Conservation (phyloP, 768 basidiomycete species). For the Kwoniella botswanensis region DNA sequence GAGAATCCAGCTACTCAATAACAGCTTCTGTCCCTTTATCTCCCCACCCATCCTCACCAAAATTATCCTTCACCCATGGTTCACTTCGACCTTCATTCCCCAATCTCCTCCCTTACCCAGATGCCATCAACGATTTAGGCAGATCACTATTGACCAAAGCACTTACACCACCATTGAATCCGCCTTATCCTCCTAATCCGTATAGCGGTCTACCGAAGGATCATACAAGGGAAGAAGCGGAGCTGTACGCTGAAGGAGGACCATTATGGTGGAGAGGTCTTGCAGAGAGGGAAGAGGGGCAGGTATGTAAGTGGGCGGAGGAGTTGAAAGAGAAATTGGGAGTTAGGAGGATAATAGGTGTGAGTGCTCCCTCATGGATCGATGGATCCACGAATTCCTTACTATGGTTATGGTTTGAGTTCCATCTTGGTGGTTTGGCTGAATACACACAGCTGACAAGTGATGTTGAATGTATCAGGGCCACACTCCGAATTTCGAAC, state of each 20-base stretch:
- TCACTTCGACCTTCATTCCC: conserved; percentile 76
- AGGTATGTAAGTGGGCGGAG: conserved; percentile 72
- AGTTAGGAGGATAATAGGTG: conserved; percentile 77
- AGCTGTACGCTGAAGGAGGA: conserved; percentile 76
- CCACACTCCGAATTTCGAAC: conserved; percentile 91
- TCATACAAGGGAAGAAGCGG: conserved; percentile 70
- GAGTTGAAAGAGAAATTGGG: conserved; percentile 74
- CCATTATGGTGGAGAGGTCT: conserved; percentile 96
- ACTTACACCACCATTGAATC: conserved; percentile 71
- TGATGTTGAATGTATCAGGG: conserved; percentile 62
- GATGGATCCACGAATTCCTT: too few relatives aligned
- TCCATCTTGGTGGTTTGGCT: background rate
- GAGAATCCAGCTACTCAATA: conserved; percentile 45
- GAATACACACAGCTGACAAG: background rate
- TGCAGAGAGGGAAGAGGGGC: conserved; percentile 74
- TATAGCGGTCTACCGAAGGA: conserved; percentile 68
- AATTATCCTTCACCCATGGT: conserved; percentile 88
- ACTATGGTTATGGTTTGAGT: background rate
- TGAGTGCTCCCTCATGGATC: conserved; percentile 20
- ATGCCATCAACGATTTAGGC: conserved; percentile 77
- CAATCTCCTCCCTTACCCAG: conserved; percentile 79
- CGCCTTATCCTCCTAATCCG: conserved; percentile 78
- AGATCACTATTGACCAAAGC: conserved; percentile 72
- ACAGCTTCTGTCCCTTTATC: conserved; percentile 61
- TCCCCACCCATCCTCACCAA: conserved; percentile 58